phyloP scores from a whole-genome alignment of 768 basidiomycete genomes.

The Hygrophorus pudorinus region DNA sequence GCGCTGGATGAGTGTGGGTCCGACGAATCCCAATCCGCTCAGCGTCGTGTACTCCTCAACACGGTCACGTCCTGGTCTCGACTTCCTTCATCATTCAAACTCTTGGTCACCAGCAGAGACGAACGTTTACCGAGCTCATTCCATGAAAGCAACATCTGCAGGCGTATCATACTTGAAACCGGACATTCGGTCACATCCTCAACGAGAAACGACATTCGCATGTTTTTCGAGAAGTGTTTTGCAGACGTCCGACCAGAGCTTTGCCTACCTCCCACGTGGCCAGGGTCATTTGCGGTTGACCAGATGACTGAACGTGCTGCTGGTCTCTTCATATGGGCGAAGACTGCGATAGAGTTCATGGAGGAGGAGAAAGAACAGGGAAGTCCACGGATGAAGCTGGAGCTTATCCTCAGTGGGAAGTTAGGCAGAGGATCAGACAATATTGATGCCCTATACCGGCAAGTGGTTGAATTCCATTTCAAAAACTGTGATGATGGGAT shows the following conservation, averaged over 20 bases:
- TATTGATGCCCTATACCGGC: slow-evolving; percentile 12
- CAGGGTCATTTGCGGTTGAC: slow-evolving; percentile 10
- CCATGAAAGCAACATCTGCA: slow-evolving; percentile 5
- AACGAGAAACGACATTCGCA: slow-evolving; percentile 16
- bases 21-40: slow-evolving; percentile 3
- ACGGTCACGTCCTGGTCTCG: slow-evolving; percentile 13
- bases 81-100: slow-evolving; percentile 14
- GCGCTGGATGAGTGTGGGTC: slow-evolving; percentile 21
- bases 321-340: slow-evolving; percentile 22
- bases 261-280: slow-evolving; percentile 11
- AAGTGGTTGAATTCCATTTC: slow-evolving; percentile 1
- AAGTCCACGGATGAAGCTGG: slow-evolving; percentile 4
- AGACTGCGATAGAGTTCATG: slow-evolving; percentile 13
- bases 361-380: slow-evolving; percentile 10
- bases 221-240: slow-evolving; percentile 12
- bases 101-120: slow-evolving; percentile 10
- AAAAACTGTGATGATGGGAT: not conserved
- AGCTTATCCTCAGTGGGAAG: slow-evolving; percentile 7
- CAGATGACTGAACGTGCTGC: slow-evolving; percentile 16
- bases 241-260: slow-evolving; percentile 8
- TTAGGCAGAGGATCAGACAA: slow-evolving; percentile 8
- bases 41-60: slow-evolving; percentile 13
- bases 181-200: slow-evolving; percentile 8
- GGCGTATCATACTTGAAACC: slow-evolving; percentile 11
- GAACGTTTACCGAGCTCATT: slow-evolving; percentile 8